Base-by-base conservation (phyloP, 352 stramenopile species). In the Globisporangium acanthophoron region DNA sequence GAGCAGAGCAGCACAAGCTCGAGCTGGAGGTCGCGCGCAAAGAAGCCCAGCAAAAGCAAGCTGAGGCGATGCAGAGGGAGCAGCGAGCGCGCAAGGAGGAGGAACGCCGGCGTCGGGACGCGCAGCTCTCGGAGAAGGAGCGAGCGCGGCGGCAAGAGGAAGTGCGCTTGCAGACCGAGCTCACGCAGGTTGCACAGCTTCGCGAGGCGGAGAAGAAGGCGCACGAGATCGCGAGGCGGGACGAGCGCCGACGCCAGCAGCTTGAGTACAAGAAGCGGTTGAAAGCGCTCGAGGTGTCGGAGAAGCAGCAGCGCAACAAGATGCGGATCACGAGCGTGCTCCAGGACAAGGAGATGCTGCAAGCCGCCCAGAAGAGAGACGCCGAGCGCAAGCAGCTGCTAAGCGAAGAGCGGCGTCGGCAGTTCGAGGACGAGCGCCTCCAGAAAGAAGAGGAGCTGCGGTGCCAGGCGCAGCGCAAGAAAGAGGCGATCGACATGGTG, bases 231-330 rank as follows among this genome's bases (percentile, higher is more conserved):
- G 66, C 68, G 31, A 60, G 53, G 1, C 71, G 80, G 0, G 84
- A 94, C 18, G 70, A 71, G 8, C 62, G 52, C 6, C 61, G 81
- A 15, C 65, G 59, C 4, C 67, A 87, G 43, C 58, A 87, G 33
- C 68, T 83, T 7, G 76, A 87, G 31, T 51, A 59, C 7, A 73
- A 82, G 45, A 78, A 78, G 37, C 64, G 59, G 0, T 47, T 69
- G 15, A 87, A 78, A 49, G 74, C 75, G 0, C 53, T 62, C 2
- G 73, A 84, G 37, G 55, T 85, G 33, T 55, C 66, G 0, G 71
- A 87, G 6, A 92, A 87, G 54, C 80, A 90, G 50, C 64, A 79
- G 27, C 74, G 69, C 29, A 92, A 89, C 66, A 78, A 86, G 21
- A 74, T 84, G 52, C 73, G 80, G 6, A 83, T 92, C 46, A 70